Base-by-base conservation (phyloP, 257 asterid genomes). In the Pogostemon cablin region DNA sequence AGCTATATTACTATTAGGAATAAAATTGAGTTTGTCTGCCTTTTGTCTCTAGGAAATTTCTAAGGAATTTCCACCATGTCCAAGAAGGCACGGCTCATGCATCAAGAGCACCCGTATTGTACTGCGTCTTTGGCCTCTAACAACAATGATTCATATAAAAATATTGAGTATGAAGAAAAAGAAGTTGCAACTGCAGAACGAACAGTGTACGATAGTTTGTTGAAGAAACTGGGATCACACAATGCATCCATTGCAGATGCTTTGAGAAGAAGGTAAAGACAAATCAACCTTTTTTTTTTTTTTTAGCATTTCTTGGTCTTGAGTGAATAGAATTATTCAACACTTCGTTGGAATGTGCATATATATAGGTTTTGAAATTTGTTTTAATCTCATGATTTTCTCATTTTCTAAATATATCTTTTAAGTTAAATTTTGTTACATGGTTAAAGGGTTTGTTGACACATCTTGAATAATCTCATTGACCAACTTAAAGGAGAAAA, bases 131-230 rank as follows among this genome's bases (percentile, higher is more conserved):
- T 41, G 7, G 44, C 44, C 44, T 4, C 5, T 41, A 7, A 41
- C 44, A 41, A 41, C 44, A 41, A 7, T 54, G 60, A 59, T 47
- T 4, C 15, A 47, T 80, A 83, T 11, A 58, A 68, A 25, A 83
- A 71, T 71, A 76, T 73, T 10, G 90, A 82, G 62, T 67, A 52
- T 34, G 85, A 72, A 60, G 83, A 65, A 7, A 78, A 71, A 68
- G 39, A 74, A 62, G 64, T 66, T 46, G 75, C 49, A 5, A 46
- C 55, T 53, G 65, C 70, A 68, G 87, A 81, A 73, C 82, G 81
- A 2, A 79, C 85, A 10, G 66, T 46, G 78, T 89, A 89, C 15
- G 92, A 92, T 48, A 77, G 81, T 65, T 82, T 92, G 81, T 72
- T 89, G 87, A 74, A 75, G 83, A 82, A 68, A 68, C 68, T 92